Evolutionary conservation across 805 yeast genomes (phyloP).

Genomic region (Zygoascus ofunaensis): DNA sequence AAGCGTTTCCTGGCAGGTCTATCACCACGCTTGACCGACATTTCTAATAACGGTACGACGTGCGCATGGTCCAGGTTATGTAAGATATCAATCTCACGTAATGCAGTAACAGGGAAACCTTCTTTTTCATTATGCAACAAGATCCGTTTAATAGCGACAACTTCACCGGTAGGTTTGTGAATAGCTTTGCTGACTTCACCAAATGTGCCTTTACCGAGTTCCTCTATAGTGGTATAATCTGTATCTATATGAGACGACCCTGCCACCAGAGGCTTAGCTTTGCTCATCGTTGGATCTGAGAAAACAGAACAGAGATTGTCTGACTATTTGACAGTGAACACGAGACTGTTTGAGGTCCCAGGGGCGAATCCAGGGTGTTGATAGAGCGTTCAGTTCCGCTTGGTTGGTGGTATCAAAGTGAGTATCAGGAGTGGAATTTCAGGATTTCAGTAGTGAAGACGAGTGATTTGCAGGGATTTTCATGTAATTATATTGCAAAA

Average conservation of each 20-base stretch:
- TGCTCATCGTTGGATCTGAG: neutral
- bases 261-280: neutral
- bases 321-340: neutral
- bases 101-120: conserved; percentile 85
- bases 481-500: too few species aligned
- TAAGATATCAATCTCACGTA: conserved; percentile 80
- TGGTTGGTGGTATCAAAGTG: too few species aligned
- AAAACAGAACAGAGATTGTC: neutral
- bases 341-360: too few species aligned
- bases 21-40: conserved; percentile 48
- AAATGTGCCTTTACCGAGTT: conserved; percentile 76
- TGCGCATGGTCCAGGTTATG: conserved; percentile 61
- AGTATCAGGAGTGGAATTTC: too few species aligned
- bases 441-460: too few species aligned
- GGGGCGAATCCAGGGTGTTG: too few species aligned
- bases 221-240: conserved; percentile 28
- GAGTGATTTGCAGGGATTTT: too few species aligned
- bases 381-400: too few species aligned
- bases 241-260: conserved; percentile 30
- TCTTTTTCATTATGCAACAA: conserved; percentile 69
- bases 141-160: conserved; percentile 83
- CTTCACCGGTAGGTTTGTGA: conserved; percentile 39
- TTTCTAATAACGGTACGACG: conserved; percentile 67
- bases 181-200: conserved; percentile 81
- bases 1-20: conserved; percentile 23